phyloP scores from a whole-genome alignment of 2,329 filamentous ascomycete species.

The Aureobasidium namibiae region DNA sequence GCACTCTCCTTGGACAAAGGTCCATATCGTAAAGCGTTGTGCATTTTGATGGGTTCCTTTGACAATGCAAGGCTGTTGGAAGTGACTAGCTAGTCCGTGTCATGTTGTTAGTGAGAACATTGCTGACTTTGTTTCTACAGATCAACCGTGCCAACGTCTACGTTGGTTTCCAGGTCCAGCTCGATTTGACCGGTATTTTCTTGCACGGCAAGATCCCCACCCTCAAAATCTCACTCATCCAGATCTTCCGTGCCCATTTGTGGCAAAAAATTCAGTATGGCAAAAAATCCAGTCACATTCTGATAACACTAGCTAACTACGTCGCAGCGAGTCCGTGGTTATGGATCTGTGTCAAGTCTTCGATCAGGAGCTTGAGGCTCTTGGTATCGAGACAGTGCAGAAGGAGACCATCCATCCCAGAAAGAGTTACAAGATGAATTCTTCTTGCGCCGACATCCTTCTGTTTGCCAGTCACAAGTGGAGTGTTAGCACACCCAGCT shows the following conservation, averaged over 20 bases:
- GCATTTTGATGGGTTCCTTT: background rate
- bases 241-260: constrained; percentile 98
- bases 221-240: constrained; percentile 93
- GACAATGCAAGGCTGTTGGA: background rate
- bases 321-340: constrained; percentile 68
- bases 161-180: constrained; percentile 97
- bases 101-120: background rate
- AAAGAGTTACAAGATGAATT: constrained; percentile 99
- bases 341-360: constrained; percentile 99
- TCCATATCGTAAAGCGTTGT: background rate
- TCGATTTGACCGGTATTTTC: constrained; percentile 97
- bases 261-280: constrained; percentile 90
- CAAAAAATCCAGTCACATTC: background rate
- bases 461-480: constrained; percentile 97
- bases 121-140: background rate
- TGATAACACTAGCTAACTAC: background rate
- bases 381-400: constrained; percentile 94
- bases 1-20: background rate
- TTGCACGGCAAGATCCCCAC: constrained; percentile 98
- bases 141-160: constrained; percentile 97
- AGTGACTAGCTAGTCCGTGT: background rate
- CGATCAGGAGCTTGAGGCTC: constrained; percentile 89
- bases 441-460: constrained; percentile 92
- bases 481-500: constrained; percentile 90
- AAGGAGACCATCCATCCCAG: constrained; percentile 98